phyloP scores from a whole-genome alignment of 2,329 filamentous ascomycete genomes.

The Pyricularia pennisetigena region DNA sequence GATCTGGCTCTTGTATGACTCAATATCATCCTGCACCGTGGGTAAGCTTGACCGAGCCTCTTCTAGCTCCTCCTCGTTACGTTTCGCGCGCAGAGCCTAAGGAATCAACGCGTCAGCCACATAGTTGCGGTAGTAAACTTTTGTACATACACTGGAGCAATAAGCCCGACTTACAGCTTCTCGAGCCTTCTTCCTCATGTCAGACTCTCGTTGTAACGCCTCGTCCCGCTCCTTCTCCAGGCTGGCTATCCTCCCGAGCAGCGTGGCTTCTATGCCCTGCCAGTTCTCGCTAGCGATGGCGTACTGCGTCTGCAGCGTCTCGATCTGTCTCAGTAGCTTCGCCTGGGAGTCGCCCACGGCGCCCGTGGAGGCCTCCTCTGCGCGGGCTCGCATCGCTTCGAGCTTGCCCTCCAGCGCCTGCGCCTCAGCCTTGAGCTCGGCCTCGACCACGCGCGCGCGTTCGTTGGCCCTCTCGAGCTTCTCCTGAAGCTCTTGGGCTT shows the following conservation, averaged over 20 bases:
- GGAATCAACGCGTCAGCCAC: neutral
- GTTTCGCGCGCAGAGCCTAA: conserved; percentile 54
- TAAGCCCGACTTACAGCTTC: conserved; percentile 56
- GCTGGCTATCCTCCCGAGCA: conserved; percentile 65
- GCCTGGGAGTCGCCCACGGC: conserved; percentile 74
- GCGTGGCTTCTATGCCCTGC: conserved; percentile 86
- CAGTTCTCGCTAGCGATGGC: conserved; percentile 92
- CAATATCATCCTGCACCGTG: conserved; percentile 54
- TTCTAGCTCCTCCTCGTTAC: conserved; percentile 76
- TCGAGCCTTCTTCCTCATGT: conserved; percentile 80
- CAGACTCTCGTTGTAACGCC: conserved; percentile 68
- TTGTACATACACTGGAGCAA: neutral
- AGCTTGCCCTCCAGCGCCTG: conserved; percentile 78
- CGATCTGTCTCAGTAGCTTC: conserved; percentile 86
- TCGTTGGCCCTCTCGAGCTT: conserved; percentile 66
- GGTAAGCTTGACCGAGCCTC: conserved; percentile 53
- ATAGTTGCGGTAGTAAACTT: neutral
- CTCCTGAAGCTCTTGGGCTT: conserved; percentile 63
- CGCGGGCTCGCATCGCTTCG: conserved; percentile 73
- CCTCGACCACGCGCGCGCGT: conserved; percentile 55
- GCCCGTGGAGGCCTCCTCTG: conserved; percentile 83
- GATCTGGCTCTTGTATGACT: conserved; percentile 47
- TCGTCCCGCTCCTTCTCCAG: conserved; percentile 92
- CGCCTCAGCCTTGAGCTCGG: conserved; percentile 71
- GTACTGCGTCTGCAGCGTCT: conserved; percentile 93